Base-by-base conservation (phyloP, 2,329 filamentous ascomycete species). In the Botrytis pseudocinerea region DNA sequence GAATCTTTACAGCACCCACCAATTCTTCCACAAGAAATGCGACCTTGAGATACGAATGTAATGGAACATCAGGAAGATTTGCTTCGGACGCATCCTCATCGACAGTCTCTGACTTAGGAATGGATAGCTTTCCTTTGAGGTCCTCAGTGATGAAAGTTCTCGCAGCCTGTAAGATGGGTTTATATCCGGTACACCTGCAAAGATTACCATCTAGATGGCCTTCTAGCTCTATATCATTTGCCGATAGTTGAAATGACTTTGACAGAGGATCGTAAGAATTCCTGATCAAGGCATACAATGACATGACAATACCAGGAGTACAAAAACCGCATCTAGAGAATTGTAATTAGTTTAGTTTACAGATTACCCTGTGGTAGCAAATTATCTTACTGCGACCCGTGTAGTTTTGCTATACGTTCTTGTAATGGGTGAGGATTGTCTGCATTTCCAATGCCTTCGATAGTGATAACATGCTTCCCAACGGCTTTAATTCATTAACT, bases 291-390 rank as follows among this genome's bases (percentile, higher is more conserved):
- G 95, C 95, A 82, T 98, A 98, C 74, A 98, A 83, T 81, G 94
- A 97, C 92, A 98, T 98, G 76, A 98, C 94, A 79, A 98, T 98
- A 4, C 95, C 95, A 14, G 95, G 95, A 0, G 95, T 98, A 80
- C 95, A 98, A 83, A 98, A 98, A 16, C 77, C 77, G 68, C 78
- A 78, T 75, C 77, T 78, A 60, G 12, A 68, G 6, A 22, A 14
- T 72, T 6, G 20, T 25, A 18, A 28, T 61, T 40, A 72, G 62
- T 40, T 48, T 14, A 48, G 25, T 40, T 22, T 7, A 46, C 8
- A n/a, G 4, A 48, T 6, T 35, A 20, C 14, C 5, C 10, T 38
- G 7, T 28, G 28, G 8, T 20, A 44, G 60, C 59, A 65, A 22
- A 46, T 63, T 28, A 12, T 81, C 91, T 75, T 74, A 98, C 83